Conservation (phyloP, 2,329 filamentous ascomycete genomes). For the Neonectria magnoliae region DNA sequence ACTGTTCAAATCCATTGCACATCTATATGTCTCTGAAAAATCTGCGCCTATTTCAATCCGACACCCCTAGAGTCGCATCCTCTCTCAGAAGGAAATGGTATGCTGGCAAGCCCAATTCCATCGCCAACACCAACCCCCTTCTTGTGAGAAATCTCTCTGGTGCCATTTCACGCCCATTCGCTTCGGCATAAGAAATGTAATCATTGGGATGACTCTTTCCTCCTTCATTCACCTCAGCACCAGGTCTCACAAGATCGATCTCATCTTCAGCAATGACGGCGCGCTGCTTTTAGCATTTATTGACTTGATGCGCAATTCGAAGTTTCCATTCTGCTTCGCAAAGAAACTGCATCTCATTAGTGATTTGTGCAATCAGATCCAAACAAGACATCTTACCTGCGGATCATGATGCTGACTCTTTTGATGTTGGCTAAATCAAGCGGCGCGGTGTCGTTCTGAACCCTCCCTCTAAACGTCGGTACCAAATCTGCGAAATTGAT, state of each 20-base stretch:
- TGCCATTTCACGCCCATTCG: too few relatives aligned
- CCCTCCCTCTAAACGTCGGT: not conserved
- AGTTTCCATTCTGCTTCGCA: slow-evolving; percentile 6
- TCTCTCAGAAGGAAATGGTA: too few relatives aligned
- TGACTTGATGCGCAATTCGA: slow-evolving; percentile 14
- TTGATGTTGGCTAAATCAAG: slow-evolving; percentile 6
- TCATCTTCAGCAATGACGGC: not conserved
- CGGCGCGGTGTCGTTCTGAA: slow-evolving; percentile 4
- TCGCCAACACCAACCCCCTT: too few relatives aligned
- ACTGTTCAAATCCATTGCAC: too few relatives aligned
- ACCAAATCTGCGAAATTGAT: slow-evolving; percentile 1
- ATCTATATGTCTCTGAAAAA: too few relatives aligned
- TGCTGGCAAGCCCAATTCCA: too few relatives aligned
- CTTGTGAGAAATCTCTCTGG: not conserved
- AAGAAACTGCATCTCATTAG: slow-evolving; percentile 1
- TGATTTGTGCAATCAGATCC: not conserved
- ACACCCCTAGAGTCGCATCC: too few relatives aligned
- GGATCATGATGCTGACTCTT: slow-evolving; percentile 13
- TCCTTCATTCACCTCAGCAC: not conserved
- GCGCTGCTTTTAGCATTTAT: not conserved
- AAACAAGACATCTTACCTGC: not conserved
- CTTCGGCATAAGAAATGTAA: too few relatives aligned
- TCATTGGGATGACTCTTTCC: not conserved
- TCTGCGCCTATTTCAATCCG: too few relatives aligned
- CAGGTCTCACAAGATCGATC: not conserved